Base-by-base conservation (phyloP, 306 rosid genomes). In the Vigna mungo region DNA sequence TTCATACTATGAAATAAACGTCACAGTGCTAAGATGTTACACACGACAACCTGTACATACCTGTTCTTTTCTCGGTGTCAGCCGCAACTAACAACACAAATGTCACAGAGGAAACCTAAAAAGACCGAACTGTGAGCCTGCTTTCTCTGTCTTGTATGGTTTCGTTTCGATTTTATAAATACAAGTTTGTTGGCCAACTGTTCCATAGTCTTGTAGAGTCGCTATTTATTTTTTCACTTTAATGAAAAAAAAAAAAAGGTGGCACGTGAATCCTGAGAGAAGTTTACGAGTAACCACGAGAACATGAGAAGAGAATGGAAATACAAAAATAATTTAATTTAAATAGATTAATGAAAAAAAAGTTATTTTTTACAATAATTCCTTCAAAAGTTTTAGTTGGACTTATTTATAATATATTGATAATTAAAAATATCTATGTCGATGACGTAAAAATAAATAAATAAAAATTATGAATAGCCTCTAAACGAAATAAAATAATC, bases 11-110 rank as follows among this genome's bases (percentile, higher is more conserved):
- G 54, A 68, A 17, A 30, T 17, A 17, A 67, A 56, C 68, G 61
- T 44, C 49, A 56, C 39, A 15, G 13, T 30, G 20, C 3, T 39
- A 8, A n/a, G 10, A 68, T 12, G 14, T 15, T 44, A 32, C 12
- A 55, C 13, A 16, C 5, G 48, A 36, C 25, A 16, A 5, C 1
- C 2, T 25, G 27, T 8, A n/a, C 48, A 37, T 18, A 37, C 62
- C 25, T 56, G 51, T 55, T 32, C 47, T 39, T 30, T 20, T 5
- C 15, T 41, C 9, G 71, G 14, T 49, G 53, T 48, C 37, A 69
- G 47, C 63, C 64, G 71, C 77, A 70, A 60, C 72, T 37, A 71
- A 70, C 82, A 60, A 1, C 20, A 70, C 77, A 78, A 78, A 78
- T 78, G 82, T 70, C 71, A 48, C 82, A 47, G 9, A 1, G 3